Percentiles rank a stretch among this genome's conserved stretches.
Conservation (phyloP, 331 rosid genomes). For the Acacia concinna region DNA sequence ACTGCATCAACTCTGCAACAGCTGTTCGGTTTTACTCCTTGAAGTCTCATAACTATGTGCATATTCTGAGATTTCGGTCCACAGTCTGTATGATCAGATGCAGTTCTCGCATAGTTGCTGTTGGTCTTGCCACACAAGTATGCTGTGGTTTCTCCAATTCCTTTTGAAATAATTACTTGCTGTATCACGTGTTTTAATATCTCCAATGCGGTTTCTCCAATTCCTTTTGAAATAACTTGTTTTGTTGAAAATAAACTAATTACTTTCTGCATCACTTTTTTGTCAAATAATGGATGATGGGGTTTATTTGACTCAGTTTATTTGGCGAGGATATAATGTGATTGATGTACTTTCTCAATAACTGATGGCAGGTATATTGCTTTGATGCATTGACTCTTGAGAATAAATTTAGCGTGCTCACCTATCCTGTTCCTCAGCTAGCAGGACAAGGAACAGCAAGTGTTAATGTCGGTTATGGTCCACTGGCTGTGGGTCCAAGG, state of each 20-base stretch:
- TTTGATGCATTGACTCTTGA: conserved; percentile 81
- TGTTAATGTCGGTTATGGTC: conserved; percentile 87
- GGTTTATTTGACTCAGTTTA: not conserved
- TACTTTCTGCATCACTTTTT: not conserved
- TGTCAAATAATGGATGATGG: conserved; percentile 20
- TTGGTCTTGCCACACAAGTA: conserved; percentile 89
- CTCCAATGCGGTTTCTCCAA: conserved; percentile 12
- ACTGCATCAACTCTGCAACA: conserved; percentile 55
- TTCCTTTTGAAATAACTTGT: conserved; percentile 7
- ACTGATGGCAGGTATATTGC: conserved; percentile 79
- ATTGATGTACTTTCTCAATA: conserved; percentile 26
- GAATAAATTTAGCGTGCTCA: conserved; percentile 76
- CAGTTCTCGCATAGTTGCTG: conserved; percentile 80
- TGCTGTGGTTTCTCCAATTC: conserved; percentile 31
- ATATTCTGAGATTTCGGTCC: conserved; percentile 80
- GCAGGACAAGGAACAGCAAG: conserved; percentile 66
- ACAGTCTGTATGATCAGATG: conserved; percentile 88
- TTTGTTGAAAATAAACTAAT: not conserved
- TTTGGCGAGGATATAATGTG: not conserved
- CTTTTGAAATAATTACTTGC: conserved; percentile 18
- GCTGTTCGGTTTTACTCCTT: conserved; percentile 87
- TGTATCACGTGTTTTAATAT: no score
- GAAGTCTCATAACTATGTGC: conserved; percentile 75
- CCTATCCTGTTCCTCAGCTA: conserved; percentile 83
- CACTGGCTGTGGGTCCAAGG: conserved; percentile 96